phyloP scores from a whole-genome alignment of 768 basidiomycete genomes.

The Termitomyces sp. region DNA sequence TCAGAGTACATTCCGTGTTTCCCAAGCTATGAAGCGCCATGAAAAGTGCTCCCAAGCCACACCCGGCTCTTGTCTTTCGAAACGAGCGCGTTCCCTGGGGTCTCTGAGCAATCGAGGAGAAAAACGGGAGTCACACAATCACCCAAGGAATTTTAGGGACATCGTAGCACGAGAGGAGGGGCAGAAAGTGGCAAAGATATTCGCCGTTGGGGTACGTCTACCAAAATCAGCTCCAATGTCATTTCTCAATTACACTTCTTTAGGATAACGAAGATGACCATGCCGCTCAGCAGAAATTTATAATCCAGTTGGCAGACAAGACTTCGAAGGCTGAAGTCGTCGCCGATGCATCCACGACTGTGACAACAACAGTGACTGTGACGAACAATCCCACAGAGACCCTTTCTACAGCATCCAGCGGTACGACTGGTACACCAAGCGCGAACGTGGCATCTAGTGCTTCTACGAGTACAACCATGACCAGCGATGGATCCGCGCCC shows the following conservation, averaged over 20 bases:
- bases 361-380: conserved; percentile 20
- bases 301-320: too few relatives aligned
- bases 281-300: too few relatives aligned
- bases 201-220: conserved; percentile 43
- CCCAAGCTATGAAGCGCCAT: conserved; percentile 7
- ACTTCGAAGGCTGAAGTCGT: conserved; percentile 4
- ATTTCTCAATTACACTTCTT: background rate
- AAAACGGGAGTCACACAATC: background rate
- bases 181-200: conserved; percentile 18
- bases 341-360: conserved; percentile 15
- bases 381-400: conserved; percentile 17
- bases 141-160: background rate
- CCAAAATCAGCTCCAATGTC: background rate
- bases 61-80: background rate
- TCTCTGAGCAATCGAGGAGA: conserved; percentile 11
- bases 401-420: conserved; percentile 9
- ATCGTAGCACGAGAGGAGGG: background rate
- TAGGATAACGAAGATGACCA: too few relatives aligned
- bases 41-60: background rate
- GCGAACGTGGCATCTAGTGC: background rate
- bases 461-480: background rate
- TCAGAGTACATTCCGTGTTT: background rate
- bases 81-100: background rate
- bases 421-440: background rate
- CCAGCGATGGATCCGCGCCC: background rate